These are phyloP conservation scores for Fraxinus albicans DNA, from an alignment of 305 asterid species.

Conservation along the genomic window DNA sequence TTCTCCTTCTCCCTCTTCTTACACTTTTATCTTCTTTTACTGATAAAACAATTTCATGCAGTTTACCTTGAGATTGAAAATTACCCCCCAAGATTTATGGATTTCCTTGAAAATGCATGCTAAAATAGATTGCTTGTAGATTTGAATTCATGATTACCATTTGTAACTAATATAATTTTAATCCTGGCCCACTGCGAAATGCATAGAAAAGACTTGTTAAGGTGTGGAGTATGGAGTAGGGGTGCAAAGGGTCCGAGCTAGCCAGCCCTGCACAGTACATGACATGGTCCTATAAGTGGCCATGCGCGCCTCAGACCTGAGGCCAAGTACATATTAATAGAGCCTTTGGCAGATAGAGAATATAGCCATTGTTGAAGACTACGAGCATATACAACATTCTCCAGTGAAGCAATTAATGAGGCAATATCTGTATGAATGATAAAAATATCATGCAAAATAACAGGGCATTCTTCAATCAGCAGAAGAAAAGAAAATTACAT, in stretches of 20 bases:
- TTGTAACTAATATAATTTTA: neutral
- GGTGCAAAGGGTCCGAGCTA: neutral
- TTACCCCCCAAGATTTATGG: neutral
- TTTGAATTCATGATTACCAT: neutral
- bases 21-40: neutral
- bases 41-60: neutral
- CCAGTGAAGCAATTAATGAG: constrained; percentile 11
- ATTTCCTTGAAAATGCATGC: neutral
- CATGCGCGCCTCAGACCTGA: neutral
- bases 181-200: neutral
- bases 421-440: constrained; percentile 31
- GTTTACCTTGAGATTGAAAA: neutral
- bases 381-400: neutral
- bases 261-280: neutral
- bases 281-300: neutral
- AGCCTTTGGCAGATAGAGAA: neutral
- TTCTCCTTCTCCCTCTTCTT: neutral
- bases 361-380: neutral
- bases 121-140: neutral
- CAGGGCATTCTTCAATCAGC: constrained; percentile 31
- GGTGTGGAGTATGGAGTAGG: neutral
- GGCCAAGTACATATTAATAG: neutral
- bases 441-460: constrained; percentile 20
- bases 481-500: constrained; percentile 39
- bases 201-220: neutral